Base-by-base conservation (phyloP, 805 yeast genomes). In the Saccharomyces cerevisiae region DNA sequence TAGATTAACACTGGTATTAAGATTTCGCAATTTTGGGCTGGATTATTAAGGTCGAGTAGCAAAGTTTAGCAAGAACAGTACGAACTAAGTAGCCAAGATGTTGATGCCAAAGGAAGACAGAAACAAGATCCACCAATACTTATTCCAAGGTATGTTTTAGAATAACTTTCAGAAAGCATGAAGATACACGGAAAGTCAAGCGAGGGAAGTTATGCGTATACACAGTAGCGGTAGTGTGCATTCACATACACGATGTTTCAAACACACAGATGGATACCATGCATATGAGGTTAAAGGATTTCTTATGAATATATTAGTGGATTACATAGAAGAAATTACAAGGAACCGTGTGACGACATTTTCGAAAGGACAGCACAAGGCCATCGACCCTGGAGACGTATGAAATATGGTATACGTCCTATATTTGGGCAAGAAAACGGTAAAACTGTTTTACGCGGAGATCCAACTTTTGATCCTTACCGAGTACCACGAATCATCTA, bases 41-140 rank as follows among this genome's bases (percentile, higher is more conserved):
- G 43, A 10, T 36, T 17, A 17, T 6, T n/a, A 36, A 21, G 22
- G 43, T 36, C 22, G 43, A 36, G 24, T 17, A 36, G 22, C 24
- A 29, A 57, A 53, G 52, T 52, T 36, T 49, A 54, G 53, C 53
- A 50, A 50, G 54, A 52, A 57, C 51, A 61, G 53, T 55, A 59
- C 63, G 68, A 57, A 65, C 55, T 51, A 62, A 61, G 59, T 56
- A 62, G 66, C 68, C 79, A 83, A 70, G 75, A 94, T 94, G 99
- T 85, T 94, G 83, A 94, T 94, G 85, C 98, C 99, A 82, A 94
- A 89, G 83, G 96, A 89, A 80, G 99, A 94, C 79, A 91, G 99
- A 87, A 89, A 89, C 83, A 89, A 89, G 91, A 94, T 94, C 79
- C 96, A 90, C 95, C 88, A 85, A 79, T 87, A 91, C 88, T 94